Percentiles rank a stretch among this genome's conserved stretches.
These are phyloP conservation scores for Beauveria varroae DNA, from an alignment of 2,329 filamentous ascomycete genomes.

Conservation along the genomic window DNA sequence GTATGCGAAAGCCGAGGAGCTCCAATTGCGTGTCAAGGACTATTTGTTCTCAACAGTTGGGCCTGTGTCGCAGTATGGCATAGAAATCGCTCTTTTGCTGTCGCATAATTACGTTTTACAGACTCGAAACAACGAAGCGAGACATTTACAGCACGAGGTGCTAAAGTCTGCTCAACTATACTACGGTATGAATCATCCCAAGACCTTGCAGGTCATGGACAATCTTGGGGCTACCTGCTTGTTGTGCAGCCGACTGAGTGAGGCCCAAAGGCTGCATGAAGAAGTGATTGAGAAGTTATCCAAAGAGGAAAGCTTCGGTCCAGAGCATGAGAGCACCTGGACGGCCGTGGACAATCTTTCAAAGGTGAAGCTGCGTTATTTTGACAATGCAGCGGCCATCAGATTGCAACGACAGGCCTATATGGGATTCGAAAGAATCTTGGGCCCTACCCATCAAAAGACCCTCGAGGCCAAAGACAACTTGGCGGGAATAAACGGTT, in stretches of 20 bases:
- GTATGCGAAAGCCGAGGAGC: background rate
- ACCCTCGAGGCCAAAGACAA: conserved; percentile 4
- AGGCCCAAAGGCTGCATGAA: background rate
- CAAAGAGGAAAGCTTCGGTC: background rate
- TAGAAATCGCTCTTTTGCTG: background rate
- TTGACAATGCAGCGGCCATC: background rate
- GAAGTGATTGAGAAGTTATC: background rate
- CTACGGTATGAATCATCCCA: background rate
- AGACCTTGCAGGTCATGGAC: conserved; percentile 4
- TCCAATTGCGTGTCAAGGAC: background rate
- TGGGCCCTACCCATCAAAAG: background rate
- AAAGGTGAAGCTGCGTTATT: background rate
- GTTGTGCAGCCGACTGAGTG: background rate
- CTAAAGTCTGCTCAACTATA: background rate
- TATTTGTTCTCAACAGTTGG: background rate
- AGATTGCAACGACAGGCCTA: background rate
- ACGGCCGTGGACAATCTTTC: background rate
- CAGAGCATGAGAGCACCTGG: background rate
- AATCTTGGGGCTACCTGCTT: conserved; percentile 2
- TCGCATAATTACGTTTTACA: conserved; percentile 4
- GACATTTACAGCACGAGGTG: background rate
- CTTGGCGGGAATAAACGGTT: background rate
- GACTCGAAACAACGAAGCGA: conserved; percentile 2
- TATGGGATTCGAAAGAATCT: background rate
- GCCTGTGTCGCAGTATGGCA: background rate